Base-by-base conservation (phyloP, 257 asterid species). In the Buddleja alternifolia region DNA sequence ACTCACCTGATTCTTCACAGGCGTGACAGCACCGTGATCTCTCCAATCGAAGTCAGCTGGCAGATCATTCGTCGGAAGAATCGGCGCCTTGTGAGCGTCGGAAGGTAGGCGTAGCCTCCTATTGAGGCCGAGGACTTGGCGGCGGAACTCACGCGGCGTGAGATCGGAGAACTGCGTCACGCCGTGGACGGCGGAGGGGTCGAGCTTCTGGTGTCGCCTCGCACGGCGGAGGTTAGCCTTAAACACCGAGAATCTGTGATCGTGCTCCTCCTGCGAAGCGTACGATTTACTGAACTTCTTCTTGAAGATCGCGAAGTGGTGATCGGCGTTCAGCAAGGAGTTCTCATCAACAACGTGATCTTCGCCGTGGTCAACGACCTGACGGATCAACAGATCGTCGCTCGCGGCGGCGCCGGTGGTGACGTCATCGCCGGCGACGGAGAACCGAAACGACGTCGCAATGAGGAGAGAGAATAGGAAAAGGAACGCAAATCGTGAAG, bases 131-230 rank as follows among this genome's bases (percentile, higher is more conserved):
- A 89, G 88, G 69, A 86, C 82, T 19, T 73, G 59, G 2, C 63
- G 73, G 0, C 90, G 76, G 84, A 92, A 92, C 81, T 93, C 98
- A 2, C 77, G 73, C 32, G 85, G 81, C 6, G 96, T 89, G 73
- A 92, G 79, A 82, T 92, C 97, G 66, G 95, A 92, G 80, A 92
- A 92, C 81, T 48, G 80, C 72, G 98, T 92, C 70, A 92, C 93
- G 10, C 98, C 98, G 76, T 89, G 98, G 7, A 72, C 85, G 32
- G 98, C 96, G 32, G 94, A 75, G 10, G 98, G 96, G 62, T 92
- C 98, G 34, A 89, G 87, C 77, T 68, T 75, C 92, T 89, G 96
- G 83, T 87, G 88, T 16, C 82, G 83, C 80, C 50, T 48, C 4
- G 98, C 96, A 12, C 88, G 88, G 85, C 80, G 95, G 80, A 92